Evolutionary conservation across 129 eudicot species (phyloP).

Genomic region (Saussurea involucrata): DNA sequence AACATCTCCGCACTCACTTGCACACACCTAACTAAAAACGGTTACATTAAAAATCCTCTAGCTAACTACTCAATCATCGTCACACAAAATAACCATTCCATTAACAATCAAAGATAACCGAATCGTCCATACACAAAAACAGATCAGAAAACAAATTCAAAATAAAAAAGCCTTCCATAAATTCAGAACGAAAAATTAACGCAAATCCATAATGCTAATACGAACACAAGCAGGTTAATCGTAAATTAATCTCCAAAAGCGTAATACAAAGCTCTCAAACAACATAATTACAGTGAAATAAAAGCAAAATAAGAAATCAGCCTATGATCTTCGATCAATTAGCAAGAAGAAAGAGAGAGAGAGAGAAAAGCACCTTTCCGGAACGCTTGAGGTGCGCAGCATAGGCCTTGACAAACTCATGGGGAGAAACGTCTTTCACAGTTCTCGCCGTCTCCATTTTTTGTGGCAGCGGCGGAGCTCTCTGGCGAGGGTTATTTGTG

Average conservation of each 20-base stretch:
- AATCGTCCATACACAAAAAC: neutral
- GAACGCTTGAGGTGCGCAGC: slow-evolving; percentile 39
- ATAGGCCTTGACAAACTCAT: slow-evolving; percentile 7
- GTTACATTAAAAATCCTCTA: neutral
- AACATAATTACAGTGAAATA: neutral
- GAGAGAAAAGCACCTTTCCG: slow-evolving; percentile 19
- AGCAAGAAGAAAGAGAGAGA: neutral
- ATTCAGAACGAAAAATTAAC: neutral
- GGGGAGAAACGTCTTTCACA: slow-evolving; percentile 36
- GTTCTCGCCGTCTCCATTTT: slow-evolving; percentile 28
- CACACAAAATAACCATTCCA: neutral
- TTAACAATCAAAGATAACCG: neutral
- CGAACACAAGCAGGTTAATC: neutral
- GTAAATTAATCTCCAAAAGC: neutral
- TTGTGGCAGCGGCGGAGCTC: slow-evolving; percentile 2
- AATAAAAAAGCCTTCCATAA: neutral
- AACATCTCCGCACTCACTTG: neutral
- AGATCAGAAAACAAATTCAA: neutral
- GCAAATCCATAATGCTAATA: neutral
- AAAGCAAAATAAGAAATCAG: neutral
- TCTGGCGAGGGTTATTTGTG: neutral
- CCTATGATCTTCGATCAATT: neutral
- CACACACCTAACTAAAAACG: neutral
- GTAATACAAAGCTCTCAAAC: neutral
- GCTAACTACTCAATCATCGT: neutral